Evolutionary conservation across 2,329 filamentous ascomycete species (phyloP).

Genomic region (Colletotrichum sp.): DNA sequence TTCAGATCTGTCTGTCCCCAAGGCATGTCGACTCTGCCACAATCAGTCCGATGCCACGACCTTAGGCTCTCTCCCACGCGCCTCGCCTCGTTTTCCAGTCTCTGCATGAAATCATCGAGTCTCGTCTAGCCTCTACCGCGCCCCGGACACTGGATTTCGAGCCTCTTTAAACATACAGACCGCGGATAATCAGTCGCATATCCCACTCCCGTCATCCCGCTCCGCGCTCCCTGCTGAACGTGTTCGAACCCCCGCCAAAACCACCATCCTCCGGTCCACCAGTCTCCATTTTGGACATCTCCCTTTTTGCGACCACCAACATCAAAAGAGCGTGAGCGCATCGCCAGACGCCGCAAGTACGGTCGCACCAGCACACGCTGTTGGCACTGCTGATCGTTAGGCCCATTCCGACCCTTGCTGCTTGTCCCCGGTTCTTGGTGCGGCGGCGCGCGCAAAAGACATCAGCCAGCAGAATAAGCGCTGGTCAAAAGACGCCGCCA

Average conservation of each 20-base stretch:
- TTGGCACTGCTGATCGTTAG: background rate
- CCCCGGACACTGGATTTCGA: background rate
- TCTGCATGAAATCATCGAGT: background rate
- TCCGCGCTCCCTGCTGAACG: background rate
- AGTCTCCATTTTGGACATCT: background rate
- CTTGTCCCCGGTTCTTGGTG: background rate
- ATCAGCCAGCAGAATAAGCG: slow-evolving; percentile 7
- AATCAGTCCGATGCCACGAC: background rate
- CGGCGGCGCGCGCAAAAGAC: background rate
- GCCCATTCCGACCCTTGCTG: background rate
- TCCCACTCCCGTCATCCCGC: background rate
- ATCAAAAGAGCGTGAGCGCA: background rate
- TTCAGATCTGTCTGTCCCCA: slow-evolving; percentile 21
- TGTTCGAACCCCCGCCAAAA: background rate
- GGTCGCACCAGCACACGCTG: background rate
- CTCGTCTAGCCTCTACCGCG: background rate
- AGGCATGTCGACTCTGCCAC: slow-evolving; percentile 16
- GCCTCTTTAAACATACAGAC: background rate
- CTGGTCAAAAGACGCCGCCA: slow-evolving; percentile 11
- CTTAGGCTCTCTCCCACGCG: slow-evolving; percentile 9
- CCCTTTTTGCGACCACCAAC: background rate
- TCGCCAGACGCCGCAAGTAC: background rate
- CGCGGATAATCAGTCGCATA: slow-evolving; percentile 7
- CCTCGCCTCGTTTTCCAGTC: background rate
- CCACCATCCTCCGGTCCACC: background rate